phyloP scores from a whole-genome alignment of 2,329 filamentous ascomycete species.

The Pestalotiopsis sp. region DNA sequence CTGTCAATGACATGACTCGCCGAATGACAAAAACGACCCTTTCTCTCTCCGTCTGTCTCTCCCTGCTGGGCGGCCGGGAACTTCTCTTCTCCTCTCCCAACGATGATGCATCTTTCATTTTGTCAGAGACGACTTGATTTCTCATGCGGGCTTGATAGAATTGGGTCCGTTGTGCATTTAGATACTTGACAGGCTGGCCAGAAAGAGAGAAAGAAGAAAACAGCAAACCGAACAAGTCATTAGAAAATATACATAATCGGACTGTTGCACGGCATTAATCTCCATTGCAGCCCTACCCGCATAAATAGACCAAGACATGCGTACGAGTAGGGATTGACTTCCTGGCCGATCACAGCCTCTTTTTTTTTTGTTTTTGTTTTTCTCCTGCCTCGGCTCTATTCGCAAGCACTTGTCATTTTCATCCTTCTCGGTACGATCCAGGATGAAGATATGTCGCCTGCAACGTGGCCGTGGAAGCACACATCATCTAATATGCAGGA shows the following conservation, averaged over 20 bases:
- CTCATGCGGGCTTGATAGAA: background rate
- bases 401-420: too few species aligned
- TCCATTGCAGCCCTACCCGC: slow-evolving; percentile 11
- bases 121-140: background rate
- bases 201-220: background rate
- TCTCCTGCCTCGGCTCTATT: too few species aligned
- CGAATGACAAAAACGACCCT: too few species aligned
- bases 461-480: background rate
- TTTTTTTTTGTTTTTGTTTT: too few species aligned
- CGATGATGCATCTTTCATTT: background rate
- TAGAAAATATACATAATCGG: background rate
- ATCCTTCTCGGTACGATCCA: background rate
- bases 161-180: background rate
- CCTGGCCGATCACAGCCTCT: background rate
- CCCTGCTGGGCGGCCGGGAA: background rate
- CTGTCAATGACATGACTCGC: too few species aligned
- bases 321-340: background rate
- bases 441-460: background rate
- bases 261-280: background rate
- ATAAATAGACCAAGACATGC: background rate
- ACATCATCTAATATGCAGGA: background rate
- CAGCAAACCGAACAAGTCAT: background rate
- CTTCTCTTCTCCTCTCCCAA: background rate
- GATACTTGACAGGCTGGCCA: background rate
- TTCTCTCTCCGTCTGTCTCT: background rate